Evolutionary conservation across 257 asterid genomes (phyloP), one percentile per base, ranked within the genome.

Genomic region (Avicennia marina): DNA sequence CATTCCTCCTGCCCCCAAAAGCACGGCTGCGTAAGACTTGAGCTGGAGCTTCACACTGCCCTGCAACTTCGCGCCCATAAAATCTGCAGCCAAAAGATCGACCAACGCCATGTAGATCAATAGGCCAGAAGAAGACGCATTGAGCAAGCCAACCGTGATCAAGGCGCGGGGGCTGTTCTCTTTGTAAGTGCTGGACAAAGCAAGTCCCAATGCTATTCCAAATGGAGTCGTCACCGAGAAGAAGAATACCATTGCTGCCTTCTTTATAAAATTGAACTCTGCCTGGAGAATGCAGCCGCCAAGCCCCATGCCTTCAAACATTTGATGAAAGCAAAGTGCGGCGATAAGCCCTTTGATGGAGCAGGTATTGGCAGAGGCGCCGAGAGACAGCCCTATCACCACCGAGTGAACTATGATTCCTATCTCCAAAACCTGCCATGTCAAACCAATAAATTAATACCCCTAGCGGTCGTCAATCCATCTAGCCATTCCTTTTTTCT

Each of bases 271-370:
- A 29, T 63, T 65, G 64, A 73, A 83, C 45, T 83, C 80, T 0
- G 89, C 90, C 82, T 80, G 64, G 32, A 20, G 21, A 17, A 83
- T 74, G 74, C 91, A 80, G 27, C 91, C 91, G 29, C 91, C 91
- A 56, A 83, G 85, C 11, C 87, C 91, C 74, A 83, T 80, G 0
- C 91, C 91, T 18, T 80, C 91, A 55, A 83, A 83, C 64, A 83
- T 67, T 39, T 83, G 91, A 67, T 83, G 91, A 45, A 77, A 80
- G n/a, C 79, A 74, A 39, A 83, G 63, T 21, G 91, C 91, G 41
- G 71, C 70, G 17, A 83, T 2, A 24, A 83, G 72, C 42, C 85
- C 78, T 53, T 72, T 83, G 48, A 83, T 67, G 0, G 84, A 72
- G 10, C 59, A 58, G 1, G 69, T 48, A 62, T 64, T 77, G 51